Base-by-base conservation (phyloP, 208 protist genomes). In the Trypanosomatidae sp. region DNA sequence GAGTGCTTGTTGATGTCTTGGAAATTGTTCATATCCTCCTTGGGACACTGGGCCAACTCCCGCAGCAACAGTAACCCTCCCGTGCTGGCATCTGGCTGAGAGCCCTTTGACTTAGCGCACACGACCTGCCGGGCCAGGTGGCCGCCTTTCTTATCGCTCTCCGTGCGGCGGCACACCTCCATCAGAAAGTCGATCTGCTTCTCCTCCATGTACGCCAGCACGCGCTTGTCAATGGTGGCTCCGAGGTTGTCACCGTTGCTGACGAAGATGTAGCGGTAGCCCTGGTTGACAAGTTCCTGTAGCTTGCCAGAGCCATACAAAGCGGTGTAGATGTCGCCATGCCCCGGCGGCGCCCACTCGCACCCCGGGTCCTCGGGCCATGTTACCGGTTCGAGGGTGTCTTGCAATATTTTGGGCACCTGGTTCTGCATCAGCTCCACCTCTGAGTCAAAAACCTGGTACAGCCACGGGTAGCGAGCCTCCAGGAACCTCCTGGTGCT, bases 181-280 rank as follows among this genome's bases (percentile, higher is more conserved):
- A 97, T 98, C 41, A 92, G 41, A 73, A 99, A 99, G 62, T 96
- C 92, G 53, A 90, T 64, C 56, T 87, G 60, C 44, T 89, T 73
- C 22, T 88, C 66, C 36, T 83, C 71, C 82, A 99, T 94, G 85
- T 98, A 88, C 43, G 86, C 73, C 52, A 99, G 75, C 80, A 99
- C 91, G 28, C 86, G 82, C 65, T 71, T 66, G 81, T 98, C 90
- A 30, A 96, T 75, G 28, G 88, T 94, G 4, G 95, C 95, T 59
- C 99, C 99, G 22, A 99, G 91, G 92, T 99, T 99, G 92, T 99
- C 99, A 66, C 97, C 89, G 90, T 99, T 99, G 71, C 97, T 99
- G 25, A 99, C 92, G 76, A 99, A 99, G 72, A 99, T 89, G 80
- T 98, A 99, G 68, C 98, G 87, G 76, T 96, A 98, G 44, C 98